Evolutionary conservation across 2,329 filamentous ascomycete genomes (phyloP).

Genomic region (Colletotrichum musicola): DNA sequence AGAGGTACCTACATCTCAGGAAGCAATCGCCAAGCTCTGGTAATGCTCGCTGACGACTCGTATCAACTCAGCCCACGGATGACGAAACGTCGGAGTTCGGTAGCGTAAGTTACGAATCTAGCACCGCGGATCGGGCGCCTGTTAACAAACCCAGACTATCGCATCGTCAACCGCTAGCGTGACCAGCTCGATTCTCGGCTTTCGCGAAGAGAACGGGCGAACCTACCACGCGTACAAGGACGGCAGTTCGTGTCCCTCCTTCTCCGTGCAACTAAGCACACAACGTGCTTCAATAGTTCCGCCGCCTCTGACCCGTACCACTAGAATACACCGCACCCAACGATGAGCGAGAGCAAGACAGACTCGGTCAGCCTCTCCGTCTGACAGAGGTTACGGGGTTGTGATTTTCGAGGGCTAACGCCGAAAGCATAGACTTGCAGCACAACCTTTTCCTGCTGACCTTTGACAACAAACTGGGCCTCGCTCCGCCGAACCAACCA

Average conservation of each 20-base stretch:
- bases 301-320: neutral
- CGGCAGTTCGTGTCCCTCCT: neutral
- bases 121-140: no score
- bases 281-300: neutral
- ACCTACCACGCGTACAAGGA: slow-evolving; percentile 15
- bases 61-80: neutral
- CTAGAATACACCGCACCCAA: slow-evolving; percentile 31
- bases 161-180: slow-evolving; percentile 41
- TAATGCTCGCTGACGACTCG: neutral
- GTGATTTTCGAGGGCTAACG: neutral
- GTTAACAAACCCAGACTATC: neutral
- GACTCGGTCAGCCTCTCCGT: slow-evolving; percentile 24
- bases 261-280: no score
- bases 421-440: slow-evolving; percentile 55
- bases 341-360: slow-evolving; percentile 26
- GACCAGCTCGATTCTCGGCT: slow-evolving; percentile 46
- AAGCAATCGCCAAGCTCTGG: neutral
- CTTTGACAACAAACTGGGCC: slow-evolving; percentile 45
- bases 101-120: neutral
- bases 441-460: slow-evolving; percentile 65
- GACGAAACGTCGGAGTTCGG: neutral
- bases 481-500: slow-evolving; percentile 17
- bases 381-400: neutral
- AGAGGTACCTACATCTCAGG: neutral
- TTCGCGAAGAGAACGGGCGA: slow-evolving; percentile 7